A percentile compares a stretch with the other conserved stretches of the same genome.
Evolutionary conservation across 1,284 basidiomycete species (phyloP).

Genomic region (Singerocomus rubriflavus): DNA sequence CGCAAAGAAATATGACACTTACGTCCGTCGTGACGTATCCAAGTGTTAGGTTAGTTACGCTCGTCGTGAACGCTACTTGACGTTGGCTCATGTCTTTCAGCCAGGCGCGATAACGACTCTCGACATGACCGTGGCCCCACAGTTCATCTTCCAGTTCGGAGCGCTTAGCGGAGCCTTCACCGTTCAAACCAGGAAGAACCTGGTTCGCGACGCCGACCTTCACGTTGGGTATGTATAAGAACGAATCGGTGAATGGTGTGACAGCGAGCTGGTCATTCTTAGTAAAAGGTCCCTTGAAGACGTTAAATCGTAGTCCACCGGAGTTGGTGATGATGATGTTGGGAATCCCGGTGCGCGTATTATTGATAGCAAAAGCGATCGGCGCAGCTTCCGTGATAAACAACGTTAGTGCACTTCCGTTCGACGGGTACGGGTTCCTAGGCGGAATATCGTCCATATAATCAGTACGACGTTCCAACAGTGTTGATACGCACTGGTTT

Average conservation of each 20-base stretch:
- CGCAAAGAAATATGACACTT: slow-evolving; percentile 26
- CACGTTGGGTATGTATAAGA: slow-evolving; percentile 57
- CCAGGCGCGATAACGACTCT: slow-evolving; percentile 51
- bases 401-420: slow-evolving; percentile 59
- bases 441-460: not conserved
- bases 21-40: slow-evolving; percentile 75
- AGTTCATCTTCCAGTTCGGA: slow-evolving; percentile 38
- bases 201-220: slow-evolving; percentile 46
- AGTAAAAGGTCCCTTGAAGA: slow-evolving; percentile 68
- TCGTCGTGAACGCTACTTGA: slow-evolving; percentile 25
- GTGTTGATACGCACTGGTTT: slow-evolving; percentile 41
- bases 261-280: slow-evolving; percentile 77
- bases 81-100: slow-evolving; percentile 50
- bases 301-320: slow-evolving; percentile 72
- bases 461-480: not conserved
- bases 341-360: slow-evolving; percentile 54
- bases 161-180: slow-evolving; percentile 37
- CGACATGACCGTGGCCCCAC: slow-evolving; percentile 52
- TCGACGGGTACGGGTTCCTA: slow-evolving; percentile 64
- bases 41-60: slow-evolving; percentile 47
- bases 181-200: slow-evolving; percentile 55
- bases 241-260: slow-evolving; percentile 62
- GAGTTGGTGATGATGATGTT: slow-evolving; percentile 72
- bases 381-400: slow-evolving; percentile 59
- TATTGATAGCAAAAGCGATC: slow-evolving; percentile 55